These are phyloP conservation scores for Cladosporium sp. DNA, from an alignment of 2,329 filamentous ascomycete genomes.

Conservation along the genomic window DNA sequence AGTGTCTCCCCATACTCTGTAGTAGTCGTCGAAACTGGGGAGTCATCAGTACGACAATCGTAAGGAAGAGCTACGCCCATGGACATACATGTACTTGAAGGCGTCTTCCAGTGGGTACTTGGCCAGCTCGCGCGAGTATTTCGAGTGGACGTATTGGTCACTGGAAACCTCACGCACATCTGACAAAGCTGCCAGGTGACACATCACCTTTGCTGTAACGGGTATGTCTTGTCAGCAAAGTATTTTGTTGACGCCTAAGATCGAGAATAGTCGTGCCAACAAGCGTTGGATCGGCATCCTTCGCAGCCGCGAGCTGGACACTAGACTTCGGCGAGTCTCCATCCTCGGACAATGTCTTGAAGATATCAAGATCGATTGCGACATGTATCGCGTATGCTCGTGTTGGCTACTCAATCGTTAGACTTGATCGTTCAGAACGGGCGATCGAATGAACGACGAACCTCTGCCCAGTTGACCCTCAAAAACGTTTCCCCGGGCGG, in stretches of 20 bases:
- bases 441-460: not conserved
- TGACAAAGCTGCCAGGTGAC: constrained; percentile 4
- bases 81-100: not conserved
- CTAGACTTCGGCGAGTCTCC: not conserved
- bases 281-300: constrained; percentile 2
- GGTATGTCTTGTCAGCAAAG: not conserved
- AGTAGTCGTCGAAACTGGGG: constrained; percentile 2
- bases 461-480: not conserved
- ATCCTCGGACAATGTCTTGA: constrained; percentile 1
- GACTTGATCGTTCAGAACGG: not conserved
- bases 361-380: not conserved
- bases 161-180: not conserved
- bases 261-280: not conserved
- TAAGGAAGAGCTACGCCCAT: not conserved
- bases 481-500: not conserved
- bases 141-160: not conserved
- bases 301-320: not conserved
- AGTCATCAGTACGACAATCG: not conserved
- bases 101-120: not conserved
- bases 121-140: not conserved
- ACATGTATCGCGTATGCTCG: not conserved
- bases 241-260: not conserved
- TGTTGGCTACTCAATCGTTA: not conserved
- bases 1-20: not conserved
- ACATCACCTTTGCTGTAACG: not conserved